Base-by-base conservation (phyloP, 2,329 filamentous ascomycete genomes). In the Metarhizium rileyi region DNA sequence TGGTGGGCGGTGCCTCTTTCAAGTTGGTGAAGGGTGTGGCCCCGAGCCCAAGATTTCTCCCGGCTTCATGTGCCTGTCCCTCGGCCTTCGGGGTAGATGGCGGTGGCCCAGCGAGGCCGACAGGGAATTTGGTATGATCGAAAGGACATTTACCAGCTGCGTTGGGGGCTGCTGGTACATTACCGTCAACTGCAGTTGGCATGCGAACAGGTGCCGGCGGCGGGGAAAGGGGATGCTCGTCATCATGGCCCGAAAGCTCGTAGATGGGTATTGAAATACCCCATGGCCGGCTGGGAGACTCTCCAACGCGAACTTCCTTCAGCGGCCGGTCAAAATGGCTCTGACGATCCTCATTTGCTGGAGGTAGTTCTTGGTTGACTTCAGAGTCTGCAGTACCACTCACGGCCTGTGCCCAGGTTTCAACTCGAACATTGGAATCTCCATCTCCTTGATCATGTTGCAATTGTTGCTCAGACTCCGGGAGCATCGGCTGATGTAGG, bases 271-370 rank as follows among this genome's bases (percentile, higher is more conserved):
- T 84, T 5, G 81, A 80, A 47, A 96, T 95, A 5, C 90, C 90
- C 90, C 90, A 96, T 14, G 91, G 91, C 42, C 91, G 78, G 65
- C 87, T 95, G 5, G 91, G 91, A 14, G 88, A 95, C 67, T 97
- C 91, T 41, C 91, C 91, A 22, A 97, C 83, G n/a, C 91, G 78
- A 9, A 97, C 80, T 59, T 96, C 91, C 62, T 91, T 88, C 47
- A 97, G 66, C 0, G 87, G 83, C 42, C 90, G 80, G 56, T 95
- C 89, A 63, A 95, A 96, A 60, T 84, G 86, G 50, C 83, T 77
- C 55, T 82, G 75, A 50, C 89, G 78, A 42, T 83, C 78, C 3
- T 78, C 74, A 12, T 73, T 70, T 2, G 45, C 48, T 3, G 53
- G 68, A 16, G 70, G 67, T 27, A 64, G 68, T 22, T 65, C 61